phyloP scores from a whole-genome alignment of 2,329 filamentous ascomycete genomes.

The Sporothrix luriei region DNA sequence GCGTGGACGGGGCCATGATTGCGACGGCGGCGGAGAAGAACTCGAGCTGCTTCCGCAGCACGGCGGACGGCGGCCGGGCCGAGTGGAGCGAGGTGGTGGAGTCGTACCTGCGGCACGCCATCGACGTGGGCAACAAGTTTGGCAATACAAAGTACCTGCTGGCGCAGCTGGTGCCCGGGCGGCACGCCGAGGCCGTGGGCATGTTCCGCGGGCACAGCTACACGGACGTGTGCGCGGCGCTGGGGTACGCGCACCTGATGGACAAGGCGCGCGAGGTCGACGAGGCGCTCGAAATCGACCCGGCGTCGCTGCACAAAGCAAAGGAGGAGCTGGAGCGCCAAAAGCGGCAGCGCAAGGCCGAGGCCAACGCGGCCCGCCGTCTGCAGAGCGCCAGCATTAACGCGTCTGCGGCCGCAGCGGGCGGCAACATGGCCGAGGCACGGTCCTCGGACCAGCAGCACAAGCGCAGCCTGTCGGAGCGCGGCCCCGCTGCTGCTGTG shows the following conservation, averaged over 20 bases:
- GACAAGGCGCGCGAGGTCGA: constrained; percentile 69
- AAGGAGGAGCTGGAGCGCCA: constrained; percentile 38
- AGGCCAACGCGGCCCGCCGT: constrained; percentile 22
- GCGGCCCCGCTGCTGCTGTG: constrained; percentile 36
- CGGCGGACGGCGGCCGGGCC: constrained; percentile 68
- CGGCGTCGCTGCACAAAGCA: constrained; percentile 46
- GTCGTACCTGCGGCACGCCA: constrained; percentile 70
- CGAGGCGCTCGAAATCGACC: constrained; percentile 60
- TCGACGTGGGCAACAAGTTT: constrained; percentile 82
- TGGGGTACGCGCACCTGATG: constrained; percentile 63
- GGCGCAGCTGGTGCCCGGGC: constrained; percentile 82
- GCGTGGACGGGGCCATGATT: constrained; percentile 96
- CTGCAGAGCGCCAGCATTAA: constrained; percentile 13
- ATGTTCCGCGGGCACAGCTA: constrained; percentile 73
- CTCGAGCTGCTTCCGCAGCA: constrained; percentile 77
- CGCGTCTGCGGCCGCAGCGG: constrained; percentile 48
- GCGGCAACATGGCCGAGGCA: constrained; percentile 52
- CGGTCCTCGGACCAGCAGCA: constrained; percentile 35
- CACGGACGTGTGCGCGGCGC: constrained; percentile 63
- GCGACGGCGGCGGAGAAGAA: constrained; percentile 91
- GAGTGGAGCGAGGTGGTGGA: constrained; percentile 77
- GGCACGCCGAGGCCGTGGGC: constrained; percentile 62
- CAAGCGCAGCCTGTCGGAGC: constrained; percentile 40
- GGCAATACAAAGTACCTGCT: constrained; percentile 94
- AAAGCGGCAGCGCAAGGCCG: constrained; percentile 26